Conservation (phyloP, 106 monocot genomes). For the Alisma plantagoaquatica region DNA sequence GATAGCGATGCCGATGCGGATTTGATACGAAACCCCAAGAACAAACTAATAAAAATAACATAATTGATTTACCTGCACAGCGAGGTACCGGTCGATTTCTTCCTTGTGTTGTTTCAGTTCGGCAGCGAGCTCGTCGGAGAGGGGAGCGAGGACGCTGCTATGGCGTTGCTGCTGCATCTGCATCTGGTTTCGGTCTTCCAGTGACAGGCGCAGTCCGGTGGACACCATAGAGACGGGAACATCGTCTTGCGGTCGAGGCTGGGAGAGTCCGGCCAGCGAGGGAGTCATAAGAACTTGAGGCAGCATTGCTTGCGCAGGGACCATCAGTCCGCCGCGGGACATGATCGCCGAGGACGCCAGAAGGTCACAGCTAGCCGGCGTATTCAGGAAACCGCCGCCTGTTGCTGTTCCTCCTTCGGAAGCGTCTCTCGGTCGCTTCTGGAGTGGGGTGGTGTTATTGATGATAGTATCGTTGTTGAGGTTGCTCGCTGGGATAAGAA, state of each 20-base stretch:
- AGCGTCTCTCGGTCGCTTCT: conserved; percentile 22
- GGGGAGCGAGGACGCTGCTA: conserved; percentile 1
- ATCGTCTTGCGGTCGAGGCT: conserved; percentile 14
- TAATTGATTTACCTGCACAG: conserved; percentile 19
- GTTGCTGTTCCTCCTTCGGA: conserved; percentile 1
- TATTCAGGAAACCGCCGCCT: conserved; percentile 5
- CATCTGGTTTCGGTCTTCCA: conserved; percentile 21
- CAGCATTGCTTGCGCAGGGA: neutral
- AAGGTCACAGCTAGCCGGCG: neutral
- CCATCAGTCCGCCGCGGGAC: conserved; percentile 1
- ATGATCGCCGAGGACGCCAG: neutral
- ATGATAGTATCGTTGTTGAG: too few species aligned
- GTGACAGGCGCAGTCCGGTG: conserved; percentile 57
- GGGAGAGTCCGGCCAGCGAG: neutral
- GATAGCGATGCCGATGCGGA: neutral
- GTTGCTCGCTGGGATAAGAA: too few species aligned
- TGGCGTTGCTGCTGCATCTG: conserved; percentile 7
- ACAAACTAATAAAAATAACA: neutral
- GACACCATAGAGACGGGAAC: conserved; percentile 31
- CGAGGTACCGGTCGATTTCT: conserved; percentile 45
- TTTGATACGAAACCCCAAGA: neutral
- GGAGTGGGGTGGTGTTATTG: conserved; percentile 1
- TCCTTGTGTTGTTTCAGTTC: conserved; percentile 34
- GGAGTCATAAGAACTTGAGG: neutral
- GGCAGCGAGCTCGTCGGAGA: conserved; percentile 13